Conservation (phyloP, 148 eudicot genomes). For the Nyssa sinensis region DNA sequence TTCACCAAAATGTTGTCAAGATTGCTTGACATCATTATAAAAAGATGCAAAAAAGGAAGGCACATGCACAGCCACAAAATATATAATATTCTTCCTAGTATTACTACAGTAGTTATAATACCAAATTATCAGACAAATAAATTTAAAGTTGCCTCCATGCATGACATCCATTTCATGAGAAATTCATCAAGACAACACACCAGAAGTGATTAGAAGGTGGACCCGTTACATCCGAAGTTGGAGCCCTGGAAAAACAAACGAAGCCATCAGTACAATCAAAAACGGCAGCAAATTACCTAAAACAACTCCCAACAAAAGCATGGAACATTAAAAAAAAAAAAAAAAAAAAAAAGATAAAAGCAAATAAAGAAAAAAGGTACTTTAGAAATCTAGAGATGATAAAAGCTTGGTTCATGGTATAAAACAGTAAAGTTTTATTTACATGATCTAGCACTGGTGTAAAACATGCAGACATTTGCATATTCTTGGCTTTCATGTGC, state of each 20-base stretch:
- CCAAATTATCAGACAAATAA: too few species aligned
- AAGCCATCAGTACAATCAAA: neutral
- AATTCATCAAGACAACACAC: neutral
- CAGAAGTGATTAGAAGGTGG: constrained; percentile 41
- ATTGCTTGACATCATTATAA: too few species aligned
- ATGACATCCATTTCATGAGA: neutral
- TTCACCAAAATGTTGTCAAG: too few species aligned
- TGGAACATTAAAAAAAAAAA: too few species aligned
- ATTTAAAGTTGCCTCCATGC: constrained; percentile 12
- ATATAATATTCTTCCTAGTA: too few species aligned
- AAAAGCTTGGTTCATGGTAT: constrained; percentile 10
- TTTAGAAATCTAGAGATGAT: neutral
- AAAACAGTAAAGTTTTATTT: constrained; percentile 32
- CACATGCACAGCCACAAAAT: too few species aligned
- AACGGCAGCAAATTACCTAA: neutral
- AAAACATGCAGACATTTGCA: constrained; percentile 82
- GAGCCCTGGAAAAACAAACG: constrained; percentile 48
- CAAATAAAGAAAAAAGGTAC: neutral
- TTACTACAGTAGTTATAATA: too few species aligned
- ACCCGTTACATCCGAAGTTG: constrained; percentile 61
- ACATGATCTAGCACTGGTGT: constrained; percentile 71
- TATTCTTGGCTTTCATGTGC: constrained; percentile 71
- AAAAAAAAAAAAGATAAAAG: neutral
- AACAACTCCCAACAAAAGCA: neutral
- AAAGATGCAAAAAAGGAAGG: too few species aligned